These are phyloP conservation scores for Knoxdaviesia capensis DNA, from an alignment of 2,329 filamentous ascomycete genomes.

Conservation along the genomic window DNA sequence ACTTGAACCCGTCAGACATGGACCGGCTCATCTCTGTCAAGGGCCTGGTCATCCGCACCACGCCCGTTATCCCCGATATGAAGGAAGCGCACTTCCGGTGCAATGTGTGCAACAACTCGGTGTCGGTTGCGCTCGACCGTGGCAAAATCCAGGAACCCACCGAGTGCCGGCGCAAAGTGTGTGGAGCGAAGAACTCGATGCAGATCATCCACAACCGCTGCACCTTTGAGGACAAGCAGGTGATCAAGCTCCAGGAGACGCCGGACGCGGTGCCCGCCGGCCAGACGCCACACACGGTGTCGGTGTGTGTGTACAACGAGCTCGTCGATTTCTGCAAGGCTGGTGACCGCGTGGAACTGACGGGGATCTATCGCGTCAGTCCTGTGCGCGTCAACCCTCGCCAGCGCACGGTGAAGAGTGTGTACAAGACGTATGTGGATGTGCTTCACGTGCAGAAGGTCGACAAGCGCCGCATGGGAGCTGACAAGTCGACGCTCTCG, in stretches of 20 bases:
- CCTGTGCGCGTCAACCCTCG: slow-evolving; percentile 87
- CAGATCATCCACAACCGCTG: slow-evolving; percentile 95
- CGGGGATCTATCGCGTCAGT: slow-evolving; percentile 89
- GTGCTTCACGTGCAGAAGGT: slow-evolving; percentile 91
- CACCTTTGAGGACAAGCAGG: slow-evolving; percentile 88
- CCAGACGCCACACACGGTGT: slow-evolving; percentile 93
- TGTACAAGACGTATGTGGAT: slow-evolving; percentile 97
- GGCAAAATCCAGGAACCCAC: slow-evolving; percentile 94
- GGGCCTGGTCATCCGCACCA: slow-evolving; percentile 86
- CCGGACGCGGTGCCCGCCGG: slow-evolving; percentile 87
- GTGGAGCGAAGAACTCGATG: slow-evolving; percentile 83
- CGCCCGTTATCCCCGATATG: slow-evolving; percentile 96
- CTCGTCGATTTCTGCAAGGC: slow-evolving; percentile 96
- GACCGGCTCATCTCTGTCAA: slow-evolving; percentile 92
- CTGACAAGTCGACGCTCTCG: slow-evolving; percentile 74
- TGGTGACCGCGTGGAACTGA: slow-evolving; percentile 87
- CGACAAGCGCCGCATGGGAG: slow-evolving; percentile 83
- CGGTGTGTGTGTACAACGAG: slow-evolving; percentile 89
- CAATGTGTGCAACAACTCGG: slow-evolving; percentile 76
- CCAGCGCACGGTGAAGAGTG: slow-evolving; percentile 77
- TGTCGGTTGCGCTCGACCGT: slow-evolving; percentile 79
- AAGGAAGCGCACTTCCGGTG: slow-evolving; percentile 97
- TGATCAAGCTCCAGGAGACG: slow-evolving; percentile 96
- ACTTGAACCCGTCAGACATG: slow-evolving; percentile 90
- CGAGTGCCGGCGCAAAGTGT: slow-evolving; percentile 64